Base-by-base conservation (phyloP, 768 basidiomycete genomes). In the Mycena venus region DNA sequence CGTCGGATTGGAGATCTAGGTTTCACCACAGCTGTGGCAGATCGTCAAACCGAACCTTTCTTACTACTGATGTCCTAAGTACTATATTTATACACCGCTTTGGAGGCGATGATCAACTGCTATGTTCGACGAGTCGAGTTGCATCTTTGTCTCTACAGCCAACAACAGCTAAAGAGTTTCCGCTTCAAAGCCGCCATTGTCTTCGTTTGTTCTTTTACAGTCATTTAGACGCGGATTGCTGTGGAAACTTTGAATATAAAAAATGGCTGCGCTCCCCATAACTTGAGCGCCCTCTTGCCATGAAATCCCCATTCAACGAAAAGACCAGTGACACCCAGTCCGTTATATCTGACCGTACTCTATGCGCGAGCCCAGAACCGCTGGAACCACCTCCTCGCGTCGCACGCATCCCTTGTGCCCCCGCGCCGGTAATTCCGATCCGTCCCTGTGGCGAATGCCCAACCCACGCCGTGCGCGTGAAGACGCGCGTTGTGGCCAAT, bases 1-100 rank as follows among this genome's bases (percentile, higher is more conserved):
- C 56, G 94, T 97, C 67, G 96, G 96, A 47, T 85, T 97, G 83
- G 96, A 96, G 79, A 91, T 97, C 72, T 96, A 85, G 55, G 55
- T 65, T 42, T n/a, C n/a, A n/a, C 49, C 59, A 66, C 40, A 72
- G 62, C 69, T 65, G 64, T 65, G 31, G 32, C 29, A 36, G 56
- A 60, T 40, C 70, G n/a, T n/a, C n/a, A n/a, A n/a, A 15, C 62
- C 55, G 34, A 72, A 65, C 63, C 10, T 72, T 44, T 56, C 40
- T 60, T 42, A 60, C 53, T 61, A 67, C 68, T 73, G 65, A 68
- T 73, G 64, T 59, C 47, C 29, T 23, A 51, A 66, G 62, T 72
- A 72, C 65, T 51, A 25, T 73, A 73, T 73, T 67, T 73, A 73
- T 66, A 62, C 71, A 72, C 64, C 58, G 58, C 65, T 65, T 71